Conservation (phyloP, 176 grass and related monocot genomes). For the Canna indica region DNA sequence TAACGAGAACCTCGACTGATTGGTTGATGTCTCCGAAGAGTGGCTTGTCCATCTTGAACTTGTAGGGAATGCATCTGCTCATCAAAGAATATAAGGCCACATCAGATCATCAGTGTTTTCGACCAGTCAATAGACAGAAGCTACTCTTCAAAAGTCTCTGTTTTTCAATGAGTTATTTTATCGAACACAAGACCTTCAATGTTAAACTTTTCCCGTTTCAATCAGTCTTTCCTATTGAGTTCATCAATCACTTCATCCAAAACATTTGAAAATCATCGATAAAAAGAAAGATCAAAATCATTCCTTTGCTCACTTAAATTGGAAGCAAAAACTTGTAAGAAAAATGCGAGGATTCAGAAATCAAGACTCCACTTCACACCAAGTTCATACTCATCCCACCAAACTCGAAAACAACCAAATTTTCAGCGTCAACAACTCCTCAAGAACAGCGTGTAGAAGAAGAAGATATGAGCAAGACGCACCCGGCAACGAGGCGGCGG, state of each 20-base stretch:
- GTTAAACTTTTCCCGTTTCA: too few species aligned
- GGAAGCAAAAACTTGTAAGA: neutral
- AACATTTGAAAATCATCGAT: too few species aligned
- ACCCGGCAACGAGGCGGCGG: neutral
- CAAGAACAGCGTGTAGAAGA: neutral
- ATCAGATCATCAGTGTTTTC: neutral
- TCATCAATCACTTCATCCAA: too few species aligned
- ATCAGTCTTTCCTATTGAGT: too few species aligned
- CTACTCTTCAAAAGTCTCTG: too few species aligned
- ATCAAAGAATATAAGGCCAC: neutral
- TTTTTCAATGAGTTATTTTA: too few species aligned
- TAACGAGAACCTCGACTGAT: conserved; percentile 5
- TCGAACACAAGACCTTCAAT: too few species aligned
- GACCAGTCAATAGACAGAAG: neutral
- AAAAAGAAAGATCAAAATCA: too few species aligned
- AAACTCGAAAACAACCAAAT: neutral
- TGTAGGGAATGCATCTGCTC: conserved; percentile 17
- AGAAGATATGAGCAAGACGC: neutral
- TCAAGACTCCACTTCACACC: neutral
- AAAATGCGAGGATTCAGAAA: neutral
- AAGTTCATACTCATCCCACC: neutral
- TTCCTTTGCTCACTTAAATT: too few species aligned
- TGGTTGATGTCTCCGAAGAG: neutral
- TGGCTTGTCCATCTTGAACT: neutral
- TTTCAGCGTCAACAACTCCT: neutral